Percentiles rank a stretch among this genome's conserved stretches.
These are phyloP conservation scores for Jaenimonas drosophilae DNA, from an alignment of 208 protist genomes.

Conservation along the genomic window DNA sequence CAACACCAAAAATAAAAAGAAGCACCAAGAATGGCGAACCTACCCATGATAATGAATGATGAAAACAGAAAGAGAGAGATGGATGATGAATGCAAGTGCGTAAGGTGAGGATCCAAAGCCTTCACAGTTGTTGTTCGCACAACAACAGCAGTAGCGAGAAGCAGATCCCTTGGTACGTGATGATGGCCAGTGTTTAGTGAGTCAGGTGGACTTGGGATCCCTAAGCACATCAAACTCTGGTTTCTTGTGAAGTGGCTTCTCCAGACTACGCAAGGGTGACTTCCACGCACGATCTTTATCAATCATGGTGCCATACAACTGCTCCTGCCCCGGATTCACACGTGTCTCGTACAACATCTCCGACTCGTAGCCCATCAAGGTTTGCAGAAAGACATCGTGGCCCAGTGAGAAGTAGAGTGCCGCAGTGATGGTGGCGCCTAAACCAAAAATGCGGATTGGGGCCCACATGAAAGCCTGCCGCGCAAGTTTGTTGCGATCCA, in stretches of 20 bases:
- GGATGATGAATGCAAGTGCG: neutral
- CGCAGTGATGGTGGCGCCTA: constrained; percentile 27
- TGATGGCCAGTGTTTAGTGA: too few species aligned
- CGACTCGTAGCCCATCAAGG: constrained; percentile 79
- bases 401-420: constrained; percentile 60
- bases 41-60: neutral
- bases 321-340: constrained; percentile 49
- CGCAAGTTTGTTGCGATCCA: constrained; percentile 47
- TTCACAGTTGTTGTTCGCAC: too few species aligned
- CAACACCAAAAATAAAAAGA: neutral
- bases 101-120: too few species aligned
- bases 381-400: constrained; percentile 80
- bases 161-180: too few species aligned
- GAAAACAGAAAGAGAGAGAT: neutral
- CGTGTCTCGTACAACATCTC: constrained; percentile 85
- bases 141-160: too few species aligned
- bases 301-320: constrained; percentile 22
- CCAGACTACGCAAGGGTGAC: constrained; percentile 64
- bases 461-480: constrained; percentile 64
- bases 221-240: constrained; percentile 74
- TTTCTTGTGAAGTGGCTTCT: constrained; percentile 54
- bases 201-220: constrained; percentile 55
- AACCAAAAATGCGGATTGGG: constrained; percentile 63
- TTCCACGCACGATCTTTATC: constrained; percentile 61
- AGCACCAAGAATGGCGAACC: neutral